Evolutionary conservation across 257 asterid species (phyloP), one percentile per base, ranked within the genome.

Genomic region (Anisodus acutangulus): DNA sequence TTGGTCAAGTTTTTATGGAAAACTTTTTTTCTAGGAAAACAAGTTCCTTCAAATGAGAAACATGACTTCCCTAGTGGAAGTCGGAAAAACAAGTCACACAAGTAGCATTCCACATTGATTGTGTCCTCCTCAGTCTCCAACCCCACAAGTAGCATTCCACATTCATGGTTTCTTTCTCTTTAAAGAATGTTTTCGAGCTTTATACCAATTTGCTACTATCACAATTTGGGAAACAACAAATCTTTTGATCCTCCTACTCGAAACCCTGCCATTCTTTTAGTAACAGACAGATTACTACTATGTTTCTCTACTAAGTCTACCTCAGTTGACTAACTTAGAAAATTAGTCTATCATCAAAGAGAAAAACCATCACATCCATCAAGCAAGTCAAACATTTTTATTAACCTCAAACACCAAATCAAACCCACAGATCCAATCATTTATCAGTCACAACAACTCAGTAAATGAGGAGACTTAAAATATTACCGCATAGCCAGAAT

Each of bases 361-460:
- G 35, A 31, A 31, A 31, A 31, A 12, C 0, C 5, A 78, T 78
- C 49, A 13, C 64, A 78, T 39, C 4, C 49, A 53, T 53, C 47
- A 78, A 31, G 47, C 49, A 78, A 78, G 60, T 53, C 82, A 53
- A 31, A 51, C 22, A 45, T 72, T 66, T 66, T 66, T 31, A 66
- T 31, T 12, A 5, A 8, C 68, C 69, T 12, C 4, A 62, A 66
- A 78, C 15, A 26, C 11, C 16, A 78, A 64, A 78, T 53, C 82
- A 78, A 53, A 31, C 47, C 82, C 26, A 78, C 45, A 53, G 82
- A 78, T 78, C 49, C 82, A 53, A 78, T 26, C 82, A 53, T 53
- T 78, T 53, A 26, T 78, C 81, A 0, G 15, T 53, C 26, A 13
- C 10, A 53, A 7, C 35, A 31, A 31, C 35, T 31, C 35, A 31